Evolutionary conservation across 148 eudicot species (phyloP).

Genomic region (Mesembryanthemum crystallinum): DNA sequence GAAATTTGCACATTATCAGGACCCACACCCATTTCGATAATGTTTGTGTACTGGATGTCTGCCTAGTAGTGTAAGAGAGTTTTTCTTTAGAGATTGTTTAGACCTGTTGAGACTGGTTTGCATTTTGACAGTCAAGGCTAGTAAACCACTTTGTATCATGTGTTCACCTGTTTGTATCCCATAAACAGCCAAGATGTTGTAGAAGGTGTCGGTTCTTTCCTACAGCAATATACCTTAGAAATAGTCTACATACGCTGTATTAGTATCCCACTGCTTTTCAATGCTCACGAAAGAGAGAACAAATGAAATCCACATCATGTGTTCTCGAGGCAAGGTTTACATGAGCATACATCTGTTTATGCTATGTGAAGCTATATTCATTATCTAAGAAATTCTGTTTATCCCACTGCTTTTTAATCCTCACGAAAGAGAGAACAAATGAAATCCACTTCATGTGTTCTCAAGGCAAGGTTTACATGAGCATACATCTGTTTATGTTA

Average conservation of each 20-base stretch:
- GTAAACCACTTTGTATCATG: not conserved
- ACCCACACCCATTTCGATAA: not conserved
- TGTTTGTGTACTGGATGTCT: not conserved
- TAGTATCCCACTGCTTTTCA: not conserved
- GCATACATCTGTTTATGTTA: not conserved
- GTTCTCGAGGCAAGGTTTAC: not conserved
- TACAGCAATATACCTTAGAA: not conserved
- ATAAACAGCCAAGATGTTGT: not conserved
- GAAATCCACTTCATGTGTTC: not conserved
- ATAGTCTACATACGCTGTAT: no score
- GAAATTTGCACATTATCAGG: not conserved
- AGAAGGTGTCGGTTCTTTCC: no score
- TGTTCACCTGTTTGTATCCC: not conserved
- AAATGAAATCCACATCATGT: not conserved
- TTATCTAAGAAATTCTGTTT: not conserved
- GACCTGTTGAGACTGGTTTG: not conserved
- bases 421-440: not conserved
- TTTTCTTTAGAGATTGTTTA: not conserved
- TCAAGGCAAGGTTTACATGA: not conserved
- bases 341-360: not conserved
- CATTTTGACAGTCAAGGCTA: not conserved
- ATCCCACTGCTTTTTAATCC: not conserved
- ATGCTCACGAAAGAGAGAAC: not conserved
- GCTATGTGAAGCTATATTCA: not conserved
- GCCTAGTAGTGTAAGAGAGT: not conserved